phyloP scores from a whole-genome alignment of 2,329 filamentous ascomycete species.

The Pseudogymnoascus sp. region DNA sequence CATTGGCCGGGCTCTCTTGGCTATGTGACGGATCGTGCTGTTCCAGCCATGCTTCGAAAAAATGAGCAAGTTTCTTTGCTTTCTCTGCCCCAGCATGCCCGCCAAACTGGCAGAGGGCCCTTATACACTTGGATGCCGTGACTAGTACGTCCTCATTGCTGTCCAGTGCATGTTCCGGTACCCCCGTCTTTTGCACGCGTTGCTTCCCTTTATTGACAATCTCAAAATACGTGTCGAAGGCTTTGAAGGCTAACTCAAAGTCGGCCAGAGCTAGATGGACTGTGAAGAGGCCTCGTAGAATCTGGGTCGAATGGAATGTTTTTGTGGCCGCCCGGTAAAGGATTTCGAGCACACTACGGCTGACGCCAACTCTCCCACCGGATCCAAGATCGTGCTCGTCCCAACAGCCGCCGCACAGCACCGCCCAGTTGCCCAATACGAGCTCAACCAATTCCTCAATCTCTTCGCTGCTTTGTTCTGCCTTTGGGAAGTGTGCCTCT shows the following conservation, averaged over 20 bases:
- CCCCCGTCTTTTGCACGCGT: constrained; percentile 69
- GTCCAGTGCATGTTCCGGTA: constrained; percentile 65
- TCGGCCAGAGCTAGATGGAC: constrained; percentile 83
- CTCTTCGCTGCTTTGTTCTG: constrained; percentile 68
- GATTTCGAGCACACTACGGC: constrained; percentile 72
- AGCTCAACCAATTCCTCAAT: constrained; percentile 75
- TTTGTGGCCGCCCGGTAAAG: constrained; percentile 86
- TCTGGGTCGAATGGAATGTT: constrained; percentile 88
- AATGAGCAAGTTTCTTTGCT: constrained; percentile 60
- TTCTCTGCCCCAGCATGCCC: constrained; percentile 68
- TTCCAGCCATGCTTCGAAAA: constrained; percentile 68
- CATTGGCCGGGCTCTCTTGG: constrained; percentile 19
- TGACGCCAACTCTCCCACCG: constrained; percentile 68
- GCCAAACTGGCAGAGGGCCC: constrained; percentile 75
- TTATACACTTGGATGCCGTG: constrained; percentile 73
- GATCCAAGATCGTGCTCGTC: constrained; percentile 71
- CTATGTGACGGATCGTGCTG: constrained; percentile 37
- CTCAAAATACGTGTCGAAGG: constrained; percentile 85
- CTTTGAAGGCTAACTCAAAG: constrained; percentile 83
- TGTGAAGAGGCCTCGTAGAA: constrained; percentile 77
- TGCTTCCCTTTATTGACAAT: constrained; percentile 81
- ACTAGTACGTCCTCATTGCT: constrained; percentile 67
- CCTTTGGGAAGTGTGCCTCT: constrained; percentile 77
- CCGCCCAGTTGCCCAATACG: constrained; percentile 76
- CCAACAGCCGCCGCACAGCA: constrained; percentile 75